phyloP scores from a whole-genome alignment of 306 rosid species.

The Castanospermum australe region DNA sequence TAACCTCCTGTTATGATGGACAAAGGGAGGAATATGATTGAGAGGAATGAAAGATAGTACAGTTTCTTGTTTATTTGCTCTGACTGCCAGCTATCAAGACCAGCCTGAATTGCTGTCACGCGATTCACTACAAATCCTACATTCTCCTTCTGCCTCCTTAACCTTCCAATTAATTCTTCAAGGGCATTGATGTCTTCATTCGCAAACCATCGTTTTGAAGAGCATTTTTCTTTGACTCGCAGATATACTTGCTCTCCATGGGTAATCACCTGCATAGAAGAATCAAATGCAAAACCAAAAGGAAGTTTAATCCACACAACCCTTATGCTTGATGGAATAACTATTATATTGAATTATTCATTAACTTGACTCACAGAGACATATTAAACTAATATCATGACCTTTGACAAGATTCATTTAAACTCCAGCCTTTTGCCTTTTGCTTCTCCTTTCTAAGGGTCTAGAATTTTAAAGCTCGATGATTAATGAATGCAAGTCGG shows the following conservation, averaged over 20 bases:
- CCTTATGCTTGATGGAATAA: background rate
- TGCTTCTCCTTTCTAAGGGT: background rate
- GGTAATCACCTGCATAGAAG: slow-evolving; percentile 71
- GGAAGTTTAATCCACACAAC: slow-evolving; percentile 12
- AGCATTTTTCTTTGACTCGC: slow-evolving; percentile 85
- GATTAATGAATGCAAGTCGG: no score
- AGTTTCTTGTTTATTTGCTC: slow-evolving; percentile 93
- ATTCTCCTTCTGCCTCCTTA: slow-evolving; percentile 85
- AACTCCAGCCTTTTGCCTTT: background rate
- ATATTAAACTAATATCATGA: background rate
- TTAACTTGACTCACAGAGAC: background rate
- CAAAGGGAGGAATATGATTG: slow-evolving; percentile 86
- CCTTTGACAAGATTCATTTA: background rate
- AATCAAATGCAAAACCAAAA: slow-evolving; percentile 27
- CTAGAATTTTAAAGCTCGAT: background rate
- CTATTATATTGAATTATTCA: background rate
- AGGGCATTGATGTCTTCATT: slow-evolving; percentile 66
- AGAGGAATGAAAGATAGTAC: slow-evolving; percentile 87
- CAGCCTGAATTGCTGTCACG: slow-evolving; percentile 84
- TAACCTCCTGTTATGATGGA: slow-evolving; percentile 91
- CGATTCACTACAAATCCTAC: slow-evolving; percentile 94
- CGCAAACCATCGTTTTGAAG: slow-evolving; percentile 81
- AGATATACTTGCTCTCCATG: slow-evolving; percentile 95
- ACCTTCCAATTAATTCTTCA: slow-evolving; percentile 82
- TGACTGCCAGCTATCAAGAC: slow-evolving; percentile 95